A percentile compares a stretch with the other conserved stretches of the same genome.
These are phyloP conservation scores for Solanum acaule DNA, from an alignment of 257 asterid genomes.

Conservation along the genomic window DNA sequence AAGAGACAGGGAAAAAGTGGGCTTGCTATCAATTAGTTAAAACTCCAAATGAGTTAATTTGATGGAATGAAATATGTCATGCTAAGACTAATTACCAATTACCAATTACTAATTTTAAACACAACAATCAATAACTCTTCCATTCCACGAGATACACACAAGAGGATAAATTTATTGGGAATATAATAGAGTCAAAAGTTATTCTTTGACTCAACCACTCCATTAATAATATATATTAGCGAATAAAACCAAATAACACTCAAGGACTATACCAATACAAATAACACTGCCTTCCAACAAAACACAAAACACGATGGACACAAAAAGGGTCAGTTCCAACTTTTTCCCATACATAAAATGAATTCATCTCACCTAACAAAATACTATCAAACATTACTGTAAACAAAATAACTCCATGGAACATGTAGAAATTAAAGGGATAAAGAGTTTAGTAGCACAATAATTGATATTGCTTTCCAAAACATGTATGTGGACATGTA, in stretches of 20 bases:
- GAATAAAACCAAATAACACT: background rate
- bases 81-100: too few species aligned
- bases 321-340: background rate
- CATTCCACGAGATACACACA: background rate
- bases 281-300: background rate
- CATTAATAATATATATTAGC: background rate
- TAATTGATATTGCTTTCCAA: background rate
- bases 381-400: background rate
- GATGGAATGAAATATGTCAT: background rate
- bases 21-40: background rate
- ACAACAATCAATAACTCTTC: too few species aligned
- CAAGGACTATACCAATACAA: background rate
- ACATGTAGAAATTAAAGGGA: background rate
- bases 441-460: background rate
- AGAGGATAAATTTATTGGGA: background rate
- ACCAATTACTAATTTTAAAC: background rate
- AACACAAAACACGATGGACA: background rate
- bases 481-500: background rate
- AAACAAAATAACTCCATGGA: too few species aligned
- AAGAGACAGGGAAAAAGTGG: background rate
- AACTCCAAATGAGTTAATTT: too few species aligned
- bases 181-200: background rate
- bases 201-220: background rate
- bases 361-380: background rate
- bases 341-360: background rate